These are phyloP conservation scores for Paramecium caudatum DNA, from an alignment of 73 alveolate species.

Conservation along the genomic window DNA sequence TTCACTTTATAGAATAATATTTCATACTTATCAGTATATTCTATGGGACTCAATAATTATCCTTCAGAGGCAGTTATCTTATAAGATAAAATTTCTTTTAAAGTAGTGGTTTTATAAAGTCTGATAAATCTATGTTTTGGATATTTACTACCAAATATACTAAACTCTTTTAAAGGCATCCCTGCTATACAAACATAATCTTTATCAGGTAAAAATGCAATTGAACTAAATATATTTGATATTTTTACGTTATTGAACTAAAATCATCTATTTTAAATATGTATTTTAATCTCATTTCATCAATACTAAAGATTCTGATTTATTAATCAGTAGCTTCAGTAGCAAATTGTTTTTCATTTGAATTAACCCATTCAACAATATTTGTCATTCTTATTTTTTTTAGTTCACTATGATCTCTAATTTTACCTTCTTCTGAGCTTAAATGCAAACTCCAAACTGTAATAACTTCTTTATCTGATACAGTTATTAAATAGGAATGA, in stretches of 20 bases:
- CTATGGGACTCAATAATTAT: constrained; percentile 19
- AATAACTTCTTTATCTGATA: constrained; percentile 43
- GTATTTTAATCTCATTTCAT: constrained; percentile 27
- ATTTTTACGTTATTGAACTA: constrained; percentile 36
- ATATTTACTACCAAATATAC: constrained; percentile 28
- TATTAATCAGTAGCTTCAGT: background rate
- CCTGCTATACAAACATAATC: constrained; percentile 61
- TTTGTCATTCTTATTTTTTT: background rate
- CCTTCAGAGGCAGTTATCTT: background rate
- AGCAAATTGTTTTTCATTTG: constrained; percentile 11
- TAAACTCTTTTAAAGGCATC: background rate
- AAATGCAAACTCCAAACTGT: constrained; percentile 58
- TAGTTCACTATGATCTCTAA: constrained; percentile 48
- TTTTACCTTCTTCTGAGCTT: constrained; percentile 36
- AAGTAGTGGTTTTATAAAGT: background rate
- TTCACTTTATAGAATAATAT: background rate
- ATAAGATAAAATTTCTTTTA: background rate
- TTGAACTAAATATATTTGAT: constrained; percentile 28
- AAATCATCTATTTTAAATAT: background rate
- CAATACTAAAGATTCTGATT: constrained; percentile 63
- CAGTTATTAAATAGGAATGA: constrained; percentile 59
- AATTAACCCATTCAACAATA: constrained; percentile 40
- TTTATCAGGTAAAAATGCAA: constrained; percentile 30
- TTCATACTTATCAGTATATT: constrained; percentile 61
- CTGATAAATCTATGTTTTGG: constrained; percentile 32